These are phyloP conservation scores for Chlamydomonas asymmetrica DNA, from an alignment of 139 green algal species.

Conservation along the genomic window DNA sequence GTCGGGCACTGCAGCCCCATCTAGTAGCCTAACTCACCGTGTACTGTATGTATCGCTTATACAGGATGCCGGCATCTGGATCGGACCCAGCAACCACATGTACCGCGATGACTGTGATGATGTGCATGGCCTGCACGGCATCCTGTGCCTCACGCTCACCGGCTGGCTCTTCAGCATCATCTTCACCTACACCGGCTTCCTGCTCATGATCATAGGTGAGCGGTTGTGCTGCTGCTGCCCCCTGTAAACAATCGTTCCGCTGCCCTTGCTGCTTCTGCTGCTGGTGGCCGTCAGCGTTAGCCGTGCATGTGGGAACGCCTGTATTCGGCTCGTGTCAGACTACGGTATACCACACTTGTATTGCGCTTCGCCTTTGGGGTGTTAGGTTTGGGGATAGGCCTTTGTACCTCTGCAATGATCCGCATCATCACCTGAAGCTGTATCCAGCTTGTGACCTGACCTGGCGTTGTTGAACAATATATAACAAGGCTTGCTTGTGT, in stretches of 20 bases:
- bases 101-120: conserved; percentile 50
- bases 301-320: neutral
- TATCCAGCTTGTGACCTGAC: no score
- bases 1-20: no score
- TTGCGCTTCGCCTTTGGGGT: neutral
- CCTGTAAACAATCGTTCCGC: neutral
- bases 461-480: no score
- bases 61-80: conserved; percentile 53
- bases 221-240: neutral
- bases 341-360: neutral
- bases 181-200: conserved; percentile 66
- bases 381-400: neutral
- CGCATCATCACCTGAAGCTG: no score
- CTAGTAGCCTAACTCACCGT: no score
- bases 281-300: neutral
- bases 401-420: neutral
- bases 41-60: no score
- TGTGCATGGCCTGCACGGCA: conserved; percentile 34
- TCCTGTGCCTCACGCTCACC: conserved; percentile 48
- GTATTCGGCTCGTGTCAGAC: no score
- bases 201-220: conserved; percentile 45
- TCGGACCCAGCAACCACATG: conserved; percentile 43
- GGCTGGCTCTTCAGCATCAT: conserved; percentile 62
- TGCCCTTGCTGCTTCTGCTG: neutral
- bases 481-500: no score